Base-by-base conservation (phyloP, 352 stramenopile genomes). In the Aphanomyces cochlioides region DNA sequence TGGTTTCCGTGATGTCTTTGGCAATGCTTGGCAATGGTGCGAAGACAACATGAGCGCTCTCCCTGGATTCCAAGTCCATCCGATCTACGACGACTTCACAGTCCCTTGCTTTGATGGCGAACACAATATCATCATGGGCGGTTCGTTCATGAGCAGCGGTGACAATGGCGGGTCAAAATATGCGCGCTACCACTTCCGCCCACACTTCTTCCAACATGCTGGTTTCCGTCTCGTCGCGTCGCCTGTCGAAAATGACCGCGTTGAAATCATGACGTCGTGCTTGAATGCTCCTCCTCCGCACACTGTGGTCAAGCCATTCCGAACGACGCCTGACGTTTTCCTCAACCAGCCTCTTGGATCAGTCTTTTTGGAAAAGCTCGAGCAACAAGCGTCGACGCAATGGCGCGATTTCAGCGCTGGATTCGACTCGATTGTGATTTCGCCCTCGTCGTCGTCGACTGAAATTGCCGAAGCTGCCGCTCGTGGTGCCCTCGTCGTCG, bases 71-170 rank as follows among this genome's bases (percentile, higher is more conserved):
- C 77, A 92, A 38, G 79, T 96, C 50, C 87, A 96, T 73, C 78
- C 76, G 64, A 92, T 98, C 54, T 99, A 99, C 80, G 95, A 98
- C 77, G 96, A 99, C 77, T 99, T 99, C 73, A 98, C 90, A 38
- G 93, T 95, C 54, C 96, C 96, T n/a, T 99, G 95, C 79, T 99
- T 98, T 77, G 96, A 99, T 75, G 95, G 95, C 39, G 94, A 98
- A 70, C 95, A 99, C 80, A 87, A 95, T 43, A 84, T 98, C 70
- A 98, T 99, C 82, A 90, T 98, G 73, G 96, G 96, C 50, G 95
- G 96, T 19, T 98, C 90, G 40, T 98, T 98, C 74, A 96, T 96
- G 47, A 97, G 88, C 77, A 97, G 82, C 34, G 96, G 95, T 41
- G 95, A 98, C 77, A 97, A 98, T 72, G 86, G 85, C 43, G 93